phyloP scores from a whole-genome alignment of 2,329 filamentous ascomycete species.

The Sclerotinia minor region DNA sequence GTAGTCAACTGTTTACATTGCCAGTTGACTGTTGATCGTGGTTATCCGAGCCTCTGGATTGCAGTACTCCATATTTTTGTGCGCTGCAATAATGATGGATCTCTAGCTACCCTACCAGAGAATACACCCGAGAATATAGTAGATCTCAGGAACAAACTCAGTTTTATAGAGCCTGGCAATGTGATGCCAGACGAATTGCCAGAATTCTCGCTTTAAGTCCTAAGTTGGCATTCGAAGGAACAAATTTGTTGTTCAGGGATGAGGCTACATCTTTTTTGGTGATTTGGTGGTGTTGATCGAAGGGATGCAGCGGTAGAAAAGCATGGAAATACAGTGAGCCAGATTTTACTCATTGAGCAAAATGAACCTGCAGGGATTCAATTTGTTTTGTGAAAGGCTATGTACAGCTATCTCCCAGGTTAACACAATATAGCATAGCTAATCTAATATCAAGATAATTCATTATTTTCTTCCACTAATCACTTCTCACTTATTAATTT shows the following conservation, averaged over 20 bases:
- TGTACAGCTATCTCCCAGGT: not conserved
- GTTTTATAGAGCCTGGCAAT: too few relatives aligned
- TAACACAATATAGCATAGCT: not conserved
- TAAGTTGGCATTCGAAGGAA: not conserved
- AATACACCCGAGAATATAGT: too few relatives aligned
- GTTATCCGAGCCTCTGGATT: not conserved
- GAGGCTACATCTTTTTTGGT: not conserved
- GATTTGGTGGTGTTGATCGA: too few relatives aligned
- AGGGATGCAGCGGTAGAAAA: not conserved
- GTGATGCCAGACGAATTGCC: too few relatives aligned
- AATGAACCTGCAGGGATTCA: not conserved
- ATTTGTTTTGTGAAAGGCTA: too few relatives aligned
- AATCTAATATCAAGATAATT: too few relatives aligned
- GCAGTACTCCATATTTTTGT: fast-evolving
- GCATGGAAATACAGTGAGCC: not conserved
- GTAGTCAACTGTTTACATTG: not conserved
- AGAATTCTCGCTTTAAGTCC: not conserved
- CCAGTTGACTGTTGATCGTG: fast-evolving
- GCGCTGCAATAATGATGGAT: not conserved
- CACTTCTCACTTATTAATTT: too few relatives aligned
- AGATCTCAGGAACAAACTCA: too few relatives aligned
- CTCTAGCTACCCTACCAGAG: not conserved
- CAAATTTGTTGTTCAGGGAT: not conserved
- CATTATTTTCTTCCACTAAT: too few relatives aligned
- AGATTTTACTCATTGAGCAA: not conserved